Percentiles rank a stretch among this genome's conserved stretches.
These are phyloP conservation scores for Sugiyamaella paludigena DNA, from an alignment of 1,139 yeast genomes.

Conservation along the genomic window DNA sequence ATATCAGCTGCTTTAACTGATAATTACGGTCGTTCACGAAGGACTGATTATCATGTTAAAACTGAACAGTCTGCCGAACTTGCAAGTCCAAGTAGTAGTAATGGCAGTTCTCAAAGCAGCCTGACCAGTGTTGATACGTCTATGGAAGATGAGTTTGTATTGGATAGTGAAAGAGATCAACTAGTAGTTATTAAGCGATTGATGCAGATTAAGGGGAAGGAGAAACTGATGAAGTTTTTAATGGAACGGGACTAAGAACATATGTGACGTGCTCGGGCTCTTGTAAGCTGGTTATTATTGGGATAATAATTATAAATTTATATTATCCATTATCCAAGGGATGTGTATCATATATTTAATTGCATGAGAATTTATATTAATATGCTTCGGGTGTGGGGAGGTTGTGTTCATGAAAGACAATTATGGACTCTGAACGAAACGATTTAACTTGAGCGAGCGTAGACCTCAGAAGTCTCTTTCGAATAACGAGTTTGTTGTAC, in stretches of 20 bases:
- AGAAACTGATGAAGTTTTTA: constrained; percentile 55
- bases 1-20: constrained; percentile 39
- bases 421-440: too few species aligned
- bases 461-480: too few species aligned
- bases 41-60: background rate
- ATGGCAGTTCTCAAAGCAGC: constrained; percentile 12
- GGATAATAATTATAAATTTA: too few species aligned
- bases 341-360: constrained; percentile 9
- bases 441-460: too few species aligned
- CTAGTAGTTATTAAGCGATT: constrained; percentile 57
- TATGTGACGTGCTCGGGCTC: background rate
- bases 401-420: too few species aligned
- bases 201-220: constrained; percentile 67
- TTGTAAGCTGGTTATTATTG: background rate
- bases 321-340: too few species aligned
- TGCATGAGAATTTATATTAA: constrained; percentile 1
- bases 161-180: constrained; percentile 49
- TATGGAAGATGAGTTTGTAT: constrained; percentile 24
- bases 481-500: too few species aligned
- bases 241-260: constrained; percentile 3
- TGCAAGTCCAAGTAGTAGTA: constrained; percentile 11
- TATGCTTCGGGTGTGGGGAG: too few species aligned
- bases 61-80: background rate
- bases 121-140: constrained; percentile 7
- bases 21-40: background rate